A percentile compares a stretch with the other conserved stretches of the same genome.
Conservation (phyloP, 495 filamentous ascomycete genomes). For the Aspergillus incahuasiensis region DNA sequence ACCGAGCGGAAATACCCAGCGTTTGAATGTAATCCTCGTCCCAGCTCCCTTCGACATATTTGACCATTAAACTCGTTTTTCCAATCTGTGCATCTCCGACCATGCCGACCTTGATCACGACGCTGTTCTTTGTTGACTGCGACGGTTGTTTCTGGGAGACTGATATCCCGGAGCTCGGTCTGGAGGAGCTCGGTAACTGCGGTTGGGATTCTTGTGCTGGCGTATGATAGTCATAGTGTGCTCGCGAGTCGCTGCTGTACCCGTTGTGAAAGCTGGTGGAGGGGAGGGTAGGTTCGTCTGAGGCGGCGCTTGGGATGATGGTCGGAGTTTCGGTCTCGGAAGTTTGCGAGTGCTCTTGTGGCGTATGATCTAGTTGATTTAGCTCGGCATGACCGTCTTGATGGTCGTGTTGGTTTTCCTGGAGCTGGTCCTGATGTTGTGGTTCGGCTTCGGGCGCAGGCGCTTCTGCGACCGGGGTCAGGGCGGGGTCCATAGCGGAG, state of each 20-base stretch:
- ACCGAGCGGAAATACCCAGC: conserved; percentile 54
- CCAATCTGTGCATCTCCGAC: conserved; percentile 98
- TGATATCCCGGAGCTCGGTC: conserved; percentile 49
- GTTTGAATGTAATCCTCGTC: conserved; percentile 99
- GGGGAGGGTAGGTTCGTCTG: conserved; percentile 30
- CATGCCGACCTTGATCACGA: conserved; percentile 99
- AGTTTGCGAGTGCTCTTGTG: conserved; percentile 22
- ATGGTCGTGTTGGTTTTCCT: neutral
- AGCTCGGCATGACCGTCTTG: neutral
- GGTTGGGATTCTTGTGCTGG: conserved; percentile 38
- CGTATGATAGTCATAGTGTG: conserved; percentile 43
- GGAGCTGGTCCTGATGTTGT: neutral
- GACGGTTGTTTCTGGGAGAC: conserved; percentile 36
- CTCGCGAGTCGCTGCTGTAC: conserved; percentile 43
- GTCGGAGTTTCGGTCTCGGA: conserved; percentile 20
- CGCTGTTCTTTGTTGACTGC: conserved; percentile 65
- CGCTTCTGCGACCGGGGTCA: neutral
- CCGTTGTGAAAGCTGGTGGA: conserved; percentile 28
- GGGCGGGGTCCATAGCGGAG: conserved; percentile 2
- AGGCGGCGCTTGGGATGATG: conserved; percentile 30
- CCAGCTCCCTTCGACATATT: conserved; percentile 98
- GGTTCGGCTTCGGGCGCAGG: conserved; percentile 1
- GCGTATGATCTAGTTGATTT: conserved; percentile 9
- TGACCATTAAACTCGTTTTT: conserved; percentile 98
- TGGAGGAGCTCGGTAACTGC: conserved; percentile 38